A percentile compares a stretch with the other conserved stretches of the same genome.
Evolutionary conservation across 306 rosid genomes (phyloP).

Genomic region (Begonia peltatifolia): DNA sequence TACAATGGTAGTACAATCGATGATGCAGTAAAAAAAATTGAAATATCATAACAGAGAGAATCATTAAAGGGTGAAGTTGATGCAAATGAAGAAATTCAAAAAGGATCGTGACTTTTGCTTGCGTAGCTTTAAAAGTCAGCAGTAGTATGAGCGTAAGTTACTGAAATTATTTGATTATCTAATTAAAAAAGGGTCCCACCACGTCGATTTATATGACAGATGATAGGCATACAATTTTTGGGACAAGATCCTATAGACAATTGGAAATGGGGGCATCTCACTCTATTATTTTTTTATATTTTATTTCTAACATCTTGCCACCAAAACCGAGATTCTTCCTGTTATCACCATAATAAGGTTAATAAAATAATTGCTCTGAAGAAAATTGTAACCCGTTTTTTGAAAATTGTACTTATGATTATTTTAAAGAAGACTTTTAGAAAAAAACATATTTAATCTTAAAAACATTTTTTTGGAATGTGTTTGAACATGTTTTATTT

Average conservation of each 20-base stretch:
- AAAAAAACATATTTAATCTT: no score
- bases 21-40: background rate
- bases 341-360: background rate
- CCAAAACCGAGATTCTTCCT: background rate
- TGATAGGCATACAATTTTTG: background rate
- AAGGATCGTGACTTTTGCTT: background rate
- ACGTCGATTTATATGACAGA: background rate
- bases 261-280: background rate
- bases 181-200: background rate
- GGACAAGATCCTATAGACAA: no score
- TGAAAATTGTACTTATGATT: no score
- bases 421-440: no score
- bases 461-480: no score
- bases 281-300: background rate
- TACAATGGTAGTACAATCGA: background rate
- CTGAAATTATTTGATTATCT: background rate
- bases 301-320: no score
- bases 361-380: no score
- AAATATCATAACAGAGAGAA: background rate
- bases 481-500: no score
- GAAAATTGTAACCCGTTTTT: no score
- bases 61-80: background rate
- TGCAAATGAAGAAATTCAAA: background rate
- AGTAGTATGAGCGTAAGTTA: background rate
- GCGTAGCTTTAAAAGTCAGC: background rate